Evolutionary conservation across 768 basidiomycete genomes (phyloP), one percentile per base, ranked within the genome.

Genomic region (Cystobasidium ongulense): DNA sequence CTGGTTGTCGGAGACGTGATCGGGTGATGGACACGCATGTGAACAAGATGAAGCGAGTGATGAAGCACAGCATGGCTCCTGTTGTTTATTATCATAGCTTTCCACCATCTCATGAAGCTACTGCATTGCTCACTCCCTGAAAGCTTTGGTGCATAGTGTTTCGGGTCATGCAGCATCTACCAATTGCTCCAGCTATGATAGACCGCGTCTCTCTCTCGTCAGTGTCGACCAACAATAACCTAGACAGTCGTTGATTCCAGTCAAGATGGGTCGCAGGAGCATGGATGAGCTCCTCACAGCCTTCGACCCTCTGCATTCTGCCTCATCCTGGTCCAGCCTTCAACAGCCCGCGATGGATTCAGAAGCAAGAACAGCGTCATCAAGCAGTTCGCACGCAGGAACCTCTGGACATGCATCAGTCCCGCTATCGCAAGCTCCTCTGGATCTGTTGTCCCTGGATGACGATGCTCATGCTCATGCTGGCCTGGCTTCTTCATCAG

Each of bases 281-380:
- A 71, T 71, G 68, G 68, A 71, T 54, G 68, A 71, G 46, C 36
- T 71, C 3, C 54, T 71, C n/a, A 35, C 52, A 31, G 68, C 52
- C 15, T 71, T 71, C 27, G 68, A 71, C 27, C 68, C 68, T 31
- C 68, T 71, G 21, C 68, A 71, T 36, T 5, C 15, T 4, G 15
- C 50, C 33, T 54, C 53, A 29, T 38, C 13, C 63, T 23, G 38
- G 36, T 41, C 31, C 11, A 27, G 25, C 41, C 10, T n/a, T n/a
- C n/a, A n/a, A n/a, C n/a, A n/a, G n/a, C n/a, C n/a, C n/a, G n/a
- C n/a, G n/a, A n/a, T n/a, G n/a, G n/a, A n/a, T n/a, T n/a, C n/a
- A n/a, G n/a, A n/a, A n/a, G 13, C 38, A 5, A 36, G 11, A 25
- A 2, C 3, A 67, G 35, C 65, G 38, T 27, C 63, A 64, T 4